phyloP scores from a whole-genome alignment of 305 asterid species.

The Solanum chacoense region DNA sequence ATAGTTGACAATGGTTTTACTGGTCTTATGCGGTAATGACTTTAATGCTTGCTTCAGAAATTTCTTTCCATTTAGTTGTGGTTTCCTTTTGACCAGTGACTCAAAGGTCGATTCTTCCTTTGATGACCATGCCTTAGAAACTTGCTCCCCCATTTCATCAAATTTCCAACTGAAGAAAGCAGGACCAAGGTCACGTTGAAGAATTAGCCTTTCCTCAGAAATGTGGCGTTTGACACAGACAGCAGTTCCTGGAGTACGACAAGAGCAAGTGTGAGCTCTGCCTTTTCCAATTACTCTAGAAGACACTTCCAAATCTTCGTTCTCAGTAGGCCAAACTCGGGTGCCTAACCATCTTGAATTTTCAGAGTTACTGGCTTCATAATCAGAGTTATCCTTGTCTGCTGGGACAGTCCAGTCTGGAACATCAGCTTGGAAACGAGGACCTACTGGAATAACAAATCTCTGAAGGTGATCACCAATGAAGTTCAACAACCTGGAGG shows the following conservation, averaged over 20 bases:
- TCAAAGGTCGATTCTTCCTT: conserved; percentile 46
- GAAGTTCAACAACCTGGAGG: conserved; percentile 27
- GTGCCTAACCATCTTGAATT: conserved; percentile 60
- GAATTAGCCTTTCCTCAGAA: conserved; percentile 30
- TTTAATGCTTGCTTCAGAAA: conserved; percentile 44
- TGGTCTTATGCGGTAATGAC: conserved; percentile 28
- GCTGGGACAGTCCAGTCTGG: conserved; percentile 42
- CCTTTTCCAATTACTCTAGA: conserved; percentile 47
- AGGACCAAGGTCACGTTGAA: conserved; percentile 46
- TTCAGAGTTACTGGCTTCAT: conserved; percentile 17
- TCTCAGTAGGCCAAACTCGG: conserved; percentile 43
- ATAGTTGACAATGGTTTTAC: conserved; percentile 31
- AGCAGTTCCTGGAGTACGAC: conserved; percentile 29
- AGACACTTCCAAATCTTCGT: not conserved
- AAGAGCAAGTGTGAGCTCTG: conserved; percentile 34
- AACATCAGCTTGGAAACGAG: conserved; percentile 70
- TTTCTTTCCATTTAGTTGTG: conserved; percentile 23
- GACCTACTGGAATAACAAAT: conserved; percentile 58
- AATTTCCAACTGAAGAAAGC: conserved; percentile 61
- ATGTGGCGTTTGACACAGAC: conserved; percentile 42
- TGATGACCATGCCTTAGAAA: conserved; percentile 41
- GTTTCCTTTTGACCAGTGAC: conserved; percentile 30
- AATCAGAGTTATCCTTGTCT: conserved; percentile 6
- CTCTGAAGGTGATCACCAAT: conserved; percentile 34
- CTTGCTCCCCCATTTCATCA: conserved; percentile 72